Evolutionary conservation across 768 basidiomycete genomes (phyloP), one percentile per base, ranked within the genome.

Genomic region (Tylopilus sp.): DNA sequence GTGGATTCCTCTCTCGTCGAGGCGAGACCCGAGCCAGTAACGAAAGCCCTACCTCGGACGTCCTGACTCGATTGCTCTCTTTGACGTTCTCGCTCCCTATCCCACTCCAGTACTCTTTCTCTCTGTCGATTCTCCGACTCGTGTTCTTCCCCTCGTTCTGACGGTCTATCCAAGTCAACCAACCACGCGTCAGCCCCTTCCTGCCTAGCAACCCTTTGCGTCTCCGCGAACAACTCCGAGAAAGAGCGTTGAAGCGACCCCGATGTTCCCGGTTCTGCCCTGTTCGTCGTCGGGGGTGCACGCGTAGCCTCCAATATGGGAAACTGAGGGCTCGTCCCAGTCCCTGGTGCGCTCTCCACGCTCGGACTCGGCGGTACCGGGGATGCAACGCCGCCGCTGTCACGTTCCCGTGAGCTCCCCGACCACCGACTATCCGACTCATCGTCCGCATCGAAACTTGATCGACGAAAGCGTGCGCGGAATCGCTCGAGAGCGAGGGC

Each of bases 401-500:
- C 56, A 25, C 48, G 58, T 31, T 58, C 57, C 44, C 41, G 57
- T 28, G 54, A 56, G 47, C 45, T 64, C 11, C 52, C 50, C 17
- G 55, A 54, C 64, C 65, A 67, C 30, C 55, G 65, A 41, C 45
- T 54, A 4, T 67, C 64, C 12, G 46, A 48, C 30, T 65, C 66
- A 17, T 66, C 65, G 40, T 66, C 65, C 9, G 33, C 58, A 43
- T 66, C 66, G 0, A 63, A 54, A 14, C 61, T 69, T 10, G 62
- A 55, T 53, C 54, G 62, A 33, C 51, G 52, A 7, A 45, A 19
- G 2, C 55, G 58, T 3, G 69, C 55, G 16, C 70, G 66, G 41
- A 75, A 50, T 16, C 73, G 72, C 7, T 71, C 67, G 29, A 73
- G 64, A 19, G 76, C 76, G 9, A 63, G 66, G 19, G 70, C 63